phyloP scores from a whole-genome alignment of 2,329 filamentous ascomycete species.

The Passalora sequoiae region DNA sequence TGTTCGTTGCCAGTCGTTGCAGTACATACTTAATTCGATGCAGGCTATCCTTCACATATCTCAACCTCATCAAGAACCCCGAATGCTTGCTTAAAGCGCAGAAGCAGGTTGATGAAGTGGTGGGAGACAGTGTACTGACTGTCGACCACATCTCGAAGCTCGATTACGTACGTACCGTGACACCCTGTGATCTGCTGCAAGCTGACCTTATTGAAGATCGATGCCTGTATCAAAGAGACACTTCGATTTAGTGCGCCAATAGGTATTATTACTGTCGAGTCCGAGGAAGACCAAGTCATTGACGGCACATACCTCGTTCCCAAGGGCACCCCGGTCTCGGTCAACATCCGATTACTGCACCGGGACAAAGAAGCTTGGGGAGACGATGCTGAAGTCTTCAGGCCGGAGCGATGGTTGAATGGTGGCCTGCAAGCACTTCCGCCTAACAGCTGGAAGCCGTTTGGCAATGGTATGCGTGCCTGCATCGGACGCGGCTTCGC shows the following conservation, averaged over 20 bases:
- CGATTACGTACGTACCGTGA: too few relatives aligned
- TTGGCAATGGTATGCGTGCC: constrained; percentile 64
- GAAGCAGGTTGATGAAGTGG: constrained; percentile 61
- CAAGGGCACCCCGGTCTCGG: constrained; percentile 43
- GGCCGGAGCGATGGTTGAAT: constrained; percentile 67
- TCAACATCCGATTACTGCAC: constrained; percentile 52
- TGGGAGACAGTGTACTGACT: constrained; percentile 54
- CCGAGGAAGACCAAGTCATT: not conserved
- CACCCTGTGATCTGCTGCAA: too few relatives aligned
- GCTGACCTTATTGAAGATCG: too few relatives aligned
- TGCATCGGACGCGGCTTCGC: constrained; percentile 69
- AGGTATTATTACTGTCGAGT: constrained; percentile 42
- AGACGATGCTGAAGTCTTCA: constrained; percentile 60
- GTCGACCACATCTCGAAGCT: constrained; percentile 60
- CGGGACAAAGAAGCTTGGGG: constrained; percentile 61
- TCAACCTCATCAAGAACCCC: constrained; percentile 60
- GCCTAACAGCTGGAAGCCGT: constrained; percentile 42
- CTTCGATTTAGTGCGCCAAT: constrained; percentile 52
- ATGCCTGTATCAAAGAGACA: constrained; percentile 61
- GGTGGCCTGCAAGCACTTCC: constrained; percentile 25
- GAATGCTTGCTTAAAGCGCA: constrained; percentile 56
- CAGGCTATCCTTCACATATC: constrained; percentile 60
- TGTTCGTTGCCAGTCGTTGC: too few relatives aligned
- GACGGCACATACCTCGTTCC: constrained; percentile 50
- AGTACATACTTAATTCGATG: too few relatives aligned